Percentiles rank a stretch among this genome's conserved stretches.
phyloP scores from a whole-genome alignment of 2,329 filamentous ascomycete genomes.

The Venturia effusa region DNA sequence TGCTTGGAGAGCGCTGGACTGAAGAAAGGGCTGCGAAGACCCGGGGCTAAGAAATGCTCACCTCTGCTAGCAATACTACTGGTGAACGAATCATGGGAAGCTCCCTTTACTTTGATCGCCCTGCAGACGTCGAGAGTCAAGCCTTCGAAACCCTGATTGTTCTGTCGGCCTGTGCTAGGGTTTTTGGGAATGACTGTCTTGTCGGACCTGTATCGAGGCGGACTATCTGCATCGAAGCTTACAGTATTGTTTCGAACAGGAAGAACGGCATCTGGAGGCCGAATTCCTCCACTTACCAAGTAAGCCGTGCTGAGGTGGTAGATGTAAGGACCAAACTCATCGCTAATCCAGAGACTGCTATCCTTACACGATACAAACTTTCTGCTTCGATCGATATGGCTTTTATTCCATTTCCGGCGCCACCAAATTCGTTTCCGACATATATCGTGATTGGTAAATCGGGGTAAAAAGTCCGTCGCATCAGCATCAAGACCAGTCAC shows the following conservation, averaged over 20 bases:
- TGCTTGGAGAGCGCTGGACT: conserved; percentile 41
- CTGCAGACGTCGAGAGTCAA: conserved; percentile 54
- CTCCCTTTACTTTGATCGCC: conserved; percentile 50
- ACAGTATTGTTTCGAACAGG: conserved; percentile 50
- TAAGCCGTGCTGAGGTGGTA: conserved; percentile 53
- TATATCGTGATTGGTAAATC: conserved; percentile 53
- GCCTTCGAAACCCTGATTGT: conserved; percentile 69
- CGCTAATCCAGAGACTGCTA: conserved; percentile 53
- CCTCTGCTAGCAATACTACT: conserved; percentile 12
- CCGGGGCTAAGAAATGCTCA: conserved; percentile 21
- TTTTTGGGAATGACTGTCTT: conserved; percentile 42
- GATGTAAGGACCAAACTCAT: conserved; percentile 61
- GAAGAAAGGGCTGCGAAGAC: conserved; percentile 32
- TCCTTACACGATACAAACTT: conserved; percentile 49
- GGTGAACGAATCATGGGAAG: conserved; percentile 23
- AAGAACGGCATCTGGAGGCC: conserved; percentile 53
- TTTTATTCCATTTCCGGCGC: conserved; percentile 46
- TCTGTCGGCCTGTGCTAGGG: conserved; percentile 51
- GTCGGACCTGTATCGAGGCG: conserved; percentile 47
- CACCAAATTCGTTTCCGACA: conserved; percentile 57
- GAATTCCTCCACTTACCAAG: conserved; percentile 51
- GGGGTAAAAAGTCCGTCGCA: conserved; percentile 44
- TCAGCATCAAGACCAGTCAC: conserved; percentile 55
- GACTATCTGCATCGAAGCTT: conserved; percentile 52
- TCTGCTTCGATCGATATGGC: conserved; percentile 55